Percentiles rank a stretch among this genome's conserved stretches.
Conservation (phyloP, 371 early-diverging fungal species). For the Lichtheimia ramosa region DNA sequence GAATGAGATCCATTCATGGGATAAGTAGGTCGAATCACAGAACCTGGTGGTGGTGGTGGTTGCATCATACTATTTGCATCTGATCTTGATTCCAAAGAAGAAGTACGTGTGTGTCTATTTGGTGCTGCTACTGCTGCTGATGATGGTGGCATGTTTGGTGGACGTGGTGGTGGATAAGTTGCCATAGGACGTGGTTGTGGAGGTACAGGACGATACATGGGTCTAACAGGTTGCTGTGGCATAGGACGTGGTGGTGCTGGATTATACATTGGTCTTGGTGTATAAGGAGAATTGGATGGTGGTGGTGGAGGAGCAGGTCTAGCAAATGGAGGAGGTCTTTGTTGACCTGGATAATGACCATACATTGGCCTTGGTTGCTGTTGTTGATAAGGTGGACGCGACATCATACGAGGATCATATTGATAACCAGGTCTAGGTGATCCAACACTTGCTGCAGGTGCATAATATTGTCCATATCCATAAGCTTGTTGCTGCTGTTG, state of each 20-base stretch:
- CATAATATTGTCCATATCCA: constrained; percentile 8
- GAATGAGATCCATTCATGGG: constrained; percentile 4
- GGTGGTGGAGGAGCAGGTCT: constrained; percentile 13
- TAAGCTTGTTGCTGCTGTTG: constrained; percentile 13
- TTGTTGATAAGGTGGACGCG: constrained; percentile 15
- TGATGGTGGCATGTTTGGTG: background rate
- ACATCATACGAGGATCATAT: constrained; percentile 11
- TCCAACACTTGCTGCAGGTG: background rate
- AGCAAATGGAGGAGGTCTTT: constrained; percentile 7
- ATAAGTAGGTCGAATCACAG: constrained; percentile 3
- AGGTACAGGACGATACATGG: constrained; percentile 14
- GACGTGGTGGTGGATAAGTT: constrained; percentile 5
- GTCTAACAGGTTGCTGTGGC: constrained; percentile 10
- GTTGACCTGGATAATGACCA: constrained; percentile 14
- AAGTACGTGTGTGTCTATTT: constrained; percentile 8
- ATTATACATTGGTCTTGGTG: constrained; percentile 14
- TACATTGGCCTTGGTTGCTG: constrained; percentile 10
- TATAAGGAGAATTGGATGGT: constrained; percentile 3
- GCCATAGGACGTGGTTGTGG: constrained; percentile 10
- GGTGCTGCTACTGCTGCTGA: too few species aligned
- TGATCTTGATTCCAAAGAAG: constrained; percentile 17
- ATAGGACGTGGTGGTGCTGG: background rate
- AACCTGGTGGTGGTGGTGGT: constrained; percentile 1
- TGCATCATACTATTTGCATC: constrained; percentile 14
- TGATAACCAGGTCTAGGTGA: constrained; percentile 21